Percentiles rank a stretch among this genome's conserved stretches.
Evolutionary conservation across 306 rosid genomes (phyloP).

Genomic region (Benincasa hispida): DNA sequence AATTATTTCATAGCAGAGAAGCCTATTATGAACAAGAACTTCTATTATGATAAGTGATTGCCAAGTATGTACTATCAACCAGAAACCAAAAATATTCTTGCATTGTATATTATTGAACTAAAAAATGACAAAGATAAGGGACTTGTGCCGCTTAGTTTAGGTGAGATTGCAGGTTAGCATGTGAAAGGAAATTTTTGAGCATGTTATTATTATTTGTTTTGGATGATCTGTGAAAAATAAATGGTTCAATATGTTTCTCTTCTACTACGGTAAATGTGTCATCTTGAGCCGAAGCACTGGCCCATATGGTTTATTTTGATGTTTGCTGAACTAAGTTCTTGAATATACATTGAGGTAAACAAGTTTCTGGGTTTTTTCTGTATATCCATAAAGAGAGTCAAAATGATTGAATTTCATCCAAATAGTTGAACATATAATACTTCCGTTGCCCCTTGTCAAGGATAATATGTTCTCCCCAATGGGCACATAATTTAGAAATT

Average conservation of each 20-base stretch:
- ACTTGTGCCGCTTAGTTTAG: not conserved
- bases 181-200: not conserved
- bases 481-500: not conserved
- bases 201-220: not conserved
- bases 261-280: not conserved
- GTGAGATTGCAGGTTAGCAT: not conserved
- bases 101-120: no score
- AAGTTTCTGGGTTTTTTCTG: not conserved
- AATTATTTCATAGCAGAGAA: no score
- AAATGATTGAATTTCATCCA: not conserved
- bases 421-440: not conserved
- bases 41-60: no score
- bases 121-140: not conserved
- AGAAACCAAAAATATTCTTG: no score
- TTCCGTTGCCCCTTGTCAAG: not conserved
- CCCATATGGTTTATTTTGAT: not conserved
- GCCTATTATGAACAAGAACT: no score
- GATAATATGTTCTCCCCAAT: not conserved
- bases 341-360: not conserved
- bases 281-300: not conserved
- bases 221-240: not conserved
- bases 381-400: not conserved
- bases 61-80: no score
- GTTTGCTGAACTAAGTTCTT: not conserved
- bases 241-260: not conserved